Percentiles rank a stretch among this genome's conserved stretches.
Conservation (phyloP, 202 grass and related monocot genomes). For the Cymbopogon flexuosus region DNA sequence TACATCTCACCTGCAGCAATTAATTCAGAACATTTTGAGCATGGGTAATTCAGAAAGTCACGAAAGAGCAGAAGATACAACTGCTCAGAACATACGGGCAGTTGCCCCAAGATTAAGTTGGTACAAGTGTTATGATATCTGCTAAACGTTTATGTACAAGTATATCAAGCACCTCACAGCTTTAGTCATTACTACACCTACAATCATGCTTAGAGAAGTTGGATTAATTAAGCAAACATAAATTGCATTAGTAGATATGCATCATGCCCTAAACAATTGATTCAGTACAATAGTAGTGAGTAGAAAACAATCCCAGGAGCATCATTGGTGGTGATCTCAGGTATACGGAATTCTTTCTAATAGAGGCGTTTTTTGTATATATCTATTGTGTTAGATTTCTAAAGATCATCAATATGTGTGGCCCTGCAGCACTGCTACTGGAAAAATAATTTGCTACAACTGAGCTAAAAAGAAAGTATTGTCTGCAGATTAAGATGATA, state of each 20-base stretch:
- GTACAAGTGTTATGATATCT: not conserved
- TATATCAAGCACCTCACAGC: conserved; percentile 9
- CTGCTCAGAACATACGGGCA: conserved; percentile 5
- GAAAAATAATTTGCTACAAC: conserved; percentile 10
- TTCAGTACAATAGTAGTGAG: conserved; percentile 12
- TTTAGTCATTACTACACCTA: not conserved
- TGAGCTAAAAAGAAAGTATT: not conserved
- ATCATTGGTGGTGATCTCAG: not conserved
- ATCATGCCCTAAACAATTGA: not conserved
- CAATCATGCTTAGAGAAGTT: not conserved
- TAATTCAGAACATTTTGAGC: not conserved
- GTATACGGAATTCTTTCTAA: not conserved
- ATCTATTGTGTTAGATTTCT: not conserved
- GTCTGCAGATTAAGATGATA: conserved; percentile 14
- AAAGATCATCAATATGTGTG: not conserved
- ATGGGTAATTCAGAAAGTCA: not conserved
- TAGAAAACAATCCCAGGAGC: not conserved
- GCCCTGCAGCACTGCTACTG: not conserved
- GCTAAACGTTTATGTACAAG: not conserved
- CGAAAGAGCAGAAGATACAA: not conserved
- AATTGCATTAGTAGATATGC: not conserved
- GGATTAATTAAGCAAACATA: conserved; percentile 9
- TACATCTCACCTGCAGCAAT: conserved; percentile 68
- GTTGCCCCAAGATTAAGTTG: conserved; percentile 1
- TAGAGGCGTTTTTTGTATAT: not conserved